A percentile compares a stretch with the other conserved stretches of the same genome.
phyloP scores from a whole-genome alignment of 2,329 filamentous ascomycete species.

The Bertia moriformis region DNA sequence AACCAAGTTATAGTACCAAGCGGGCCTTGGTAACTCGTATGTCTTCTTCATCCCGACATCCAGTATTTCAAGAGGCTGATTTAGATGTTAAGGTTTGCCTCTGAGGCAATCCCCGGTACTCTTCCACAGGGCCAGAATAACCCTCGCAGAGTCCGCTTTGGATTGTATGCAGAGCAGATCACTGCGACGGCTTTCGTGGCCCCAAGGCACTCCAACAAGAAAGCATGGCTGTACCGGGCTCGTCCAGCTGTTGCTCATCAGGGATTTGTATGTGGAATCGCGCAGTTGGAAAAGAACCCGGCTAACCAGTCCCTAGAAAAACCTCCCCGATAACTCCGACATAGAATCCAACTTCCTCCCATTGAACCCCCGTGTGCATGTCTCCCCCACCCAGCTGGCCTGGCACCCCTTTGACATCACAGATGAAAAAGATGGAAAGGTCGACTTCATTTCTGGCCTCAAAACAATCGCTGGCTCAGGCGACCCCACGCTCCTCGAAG shows the following conservation, averaged over 20 bases:
- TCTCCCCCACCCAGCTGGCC: conserved; percentile 27
- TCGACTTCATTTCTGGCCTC: conserved; percentile 30
- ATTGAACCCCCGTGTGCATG: conserved; percentile 27
- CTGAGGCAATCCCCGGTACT: conserved; percentile 27
- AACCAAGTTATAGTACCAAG: conserved; percentile 29
- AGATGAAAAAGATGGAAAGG: conserved; percentile 13
- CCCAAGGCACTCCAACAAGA: background rate
- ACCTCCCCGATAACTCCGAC: conserved; percentile 14
- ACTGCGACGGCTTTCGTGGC: conserved; percentile 1
- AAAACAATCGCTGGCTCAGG: conserved; percentile 32
- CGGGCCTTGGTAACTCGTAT: conserved; percentile 35
- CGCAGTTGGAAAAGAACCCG: conserved; percentile 16
- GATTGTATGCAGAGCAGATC: conserved; percentile 1
- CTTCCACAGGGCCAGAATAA: conserved; percentile 29
- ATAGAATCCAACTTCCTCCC: conserved; percentile 28
- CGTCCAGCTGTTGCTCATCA: background rate
- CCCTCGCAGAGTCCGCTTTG: background rate
- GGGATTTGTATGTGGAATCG: conserved; percentile 12
- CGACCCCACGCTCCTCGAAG: conserved; percentile 30
- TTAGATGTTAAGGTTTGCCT: conserved; percentile 16
- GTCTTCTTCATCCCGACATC: conserved; percentile 6
- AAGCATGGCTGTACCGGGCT: background rate
- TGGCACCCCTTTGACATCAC: conserved; percentile 27
- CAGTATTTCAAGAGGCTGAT: conserved; percentile 12
- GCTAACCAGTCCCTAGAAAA: conserved; percentile 5